Conservation (phyloP, 768 basidiomycete species). For the Termitomyces sp. region DNA sequence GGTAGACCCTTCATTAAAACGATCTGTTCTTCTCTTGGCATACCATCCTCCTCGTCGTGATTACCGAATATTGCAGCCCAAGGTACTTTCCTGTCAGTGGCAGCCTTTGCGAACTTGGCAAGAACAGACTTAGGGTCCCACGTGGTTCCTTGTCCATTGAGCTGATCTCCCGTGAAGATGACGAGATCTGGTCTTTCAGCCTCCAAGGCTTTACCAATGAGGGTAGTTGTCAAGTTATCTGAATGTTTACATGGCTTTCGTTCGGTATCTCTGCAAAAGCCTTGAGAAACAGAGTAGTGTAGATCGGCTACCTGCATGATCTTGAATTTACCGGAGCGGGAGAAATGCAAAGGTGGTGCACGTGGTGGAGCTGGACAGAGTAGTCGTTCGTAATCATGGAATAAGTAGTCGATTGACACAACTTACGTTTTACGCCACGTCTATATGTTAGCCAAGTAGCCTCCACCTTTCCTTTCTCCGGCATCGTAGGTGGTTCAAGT, state of each 20-base stretch:
- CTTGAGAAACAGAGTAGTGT: conserved; percentile 82
- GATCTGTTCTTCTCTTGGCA: conserved; percentile 57
- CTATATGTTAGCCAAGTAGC: conserved; percentile 65
- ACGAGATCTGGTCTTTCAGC: conserved; percentile 85
- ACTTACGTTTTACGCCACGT: conserved; percentile 68
- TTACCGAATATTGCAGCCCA: conserved; percentile 96
- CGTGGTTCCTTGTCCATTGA: conserved; percentile 85
- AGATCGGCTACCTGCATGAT: conserved; percentile 90
- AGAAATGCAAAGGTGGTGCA: conserved; percentile 80
- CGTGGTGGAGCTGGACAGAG: conserved; percentile 50
- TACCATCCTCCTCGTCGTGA: conserved; percentile 80
- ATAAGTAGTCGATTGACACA: too few species aligned
- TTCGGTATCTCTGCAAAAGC: conserved; percentile 70
- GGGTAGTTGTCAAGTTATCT: conserved; percentile 73
- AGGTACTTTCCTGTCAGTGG: conserved; percentile 69
- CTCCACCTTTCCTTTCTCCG: conserved; percentile 33
- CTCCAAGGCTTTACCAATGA: conserved; percentile 68
- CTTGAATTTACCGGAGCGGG: conserved; percentile 77
- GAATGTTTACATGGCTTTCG: conserved; percentile 53
- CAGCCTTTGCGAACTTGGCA: conserved; percentile 80
- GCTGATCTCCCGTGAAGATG: conserved; percentile 89
- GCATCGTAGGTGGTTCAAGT: conserved; percentile 53
- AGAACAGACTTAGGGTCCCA: conserved; percentile 89
- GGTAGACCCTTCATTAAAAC: conserved; percentile 72
- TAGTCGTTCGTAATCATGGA: conserved; percentile 2